Evolutionary conservation across 495 filamentous ascomycete species (phyloP).

Genomic region (Trichodelitschia bisporula): DNA sequence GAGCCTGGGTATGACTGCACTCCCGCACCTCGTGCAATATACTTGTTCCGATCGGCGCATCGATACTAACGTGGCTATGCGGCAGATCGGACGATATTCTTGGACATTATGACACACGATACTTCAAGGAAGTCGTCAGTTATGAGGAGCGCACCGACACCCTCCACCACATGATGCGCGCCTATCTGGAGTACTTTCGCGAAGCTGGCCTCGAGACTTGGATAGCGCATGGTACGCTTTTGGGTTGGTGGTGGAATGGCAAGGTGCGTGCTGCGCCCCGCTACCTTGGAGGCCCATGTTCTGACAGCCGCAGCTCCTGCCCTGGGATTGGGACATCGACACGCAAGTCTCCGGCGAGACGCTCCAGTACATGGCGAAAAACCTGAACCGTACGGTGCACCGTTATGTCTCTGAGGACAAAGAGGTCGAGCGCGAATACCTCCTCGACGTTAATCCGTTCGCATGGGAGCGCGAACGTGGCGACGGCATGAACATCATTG

Average conservation of each 20-base stretch:
- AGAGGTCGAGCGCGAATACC: constrained; percentile 25
- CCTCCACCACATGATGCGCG: constrained; percentile 41
- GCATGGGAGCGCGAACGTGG: constrained; percentile 30
- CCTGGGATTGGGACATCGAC: constrained; percentile 81
- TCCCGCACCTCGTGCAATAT: no score
- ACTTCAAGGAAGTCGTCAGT: constrained; percentile 31
- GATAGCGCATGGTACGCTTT: constrained; percentile 67
- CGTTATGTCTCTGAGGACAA: constrained; percentile 21
- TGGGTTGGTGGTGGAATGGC: constrained; percentile 87
- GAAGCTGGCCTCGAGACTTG: constrained; percentile 49
- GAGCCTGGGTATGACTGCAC: no score
- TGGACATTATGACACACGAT: constrained; percentile 55
- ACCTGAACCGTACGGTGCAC: constrained; percentile 40
- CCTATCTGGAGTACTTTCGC: constrained; percentile 43
- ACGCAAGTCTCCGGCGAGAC: constrained; percentile 47
- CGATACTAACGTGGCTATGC: no score
- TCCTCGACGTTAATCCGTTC: constrained; percentile 62
- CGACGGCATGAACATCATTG: constrained; percentile 55
- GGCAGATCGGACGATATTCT: no score
- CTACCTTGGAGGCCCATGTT: no score
- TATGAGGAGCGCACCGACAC: constrained; percentile 38
- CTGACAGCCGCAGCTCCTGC: constrained; percentile 29
- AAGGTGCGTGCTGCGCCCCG: constrained; percentile 28
- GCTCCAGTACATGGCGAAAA: constrained; percentile 30
- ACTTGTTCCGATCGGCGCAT: no score